Conservation (phyloP, 2,329 filamentous ascomycete species). For the Diaporthe nobilis region DNA sequence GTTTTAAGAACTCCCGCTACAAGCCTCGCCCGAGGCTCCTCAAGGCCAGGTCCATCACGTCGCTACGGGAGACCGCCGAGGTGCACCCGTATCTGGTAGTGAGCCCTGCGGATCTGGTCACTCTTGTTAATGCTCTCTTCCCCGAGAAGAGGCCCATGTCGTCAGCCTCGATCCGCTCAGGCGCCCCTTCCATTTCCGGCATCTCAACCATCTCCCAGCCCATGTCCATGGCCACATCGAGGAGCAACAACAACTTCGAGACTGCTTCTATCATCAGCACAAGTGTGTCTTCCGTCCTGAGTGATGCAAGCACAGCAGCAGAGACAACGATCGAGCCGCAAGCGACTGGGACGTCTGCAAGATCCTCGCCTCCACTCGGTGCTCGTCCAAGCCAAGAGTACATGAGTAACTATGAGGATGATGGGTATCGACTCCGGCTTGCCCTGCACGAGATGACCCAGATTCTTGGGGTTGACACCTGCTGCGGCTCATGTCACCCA, state of each 20-base stretch:
- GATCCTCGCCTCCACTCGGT: slow-evolving; percentile 67
- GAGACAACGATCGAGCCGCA: slow-evolving; percentile 74
- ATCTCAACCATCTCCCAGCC: slow-evolving; percentile 78
- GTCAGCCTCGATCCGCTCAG: slow-evolving; percentile 75
- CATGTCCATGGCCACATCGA: slow-evolving; percentile 72
- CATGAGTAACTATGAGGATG: slow-evolving; percentile 71
- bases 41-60: slow-evolving; percentile 80
- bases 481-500: slow-evolving; percentile 80
- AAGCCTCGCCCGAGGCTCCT: slow-evolving; percentile 71
- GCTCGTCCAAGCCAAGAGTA: slow-evolving; percentile 61
- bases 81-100: slow-evolving; percentile 86
- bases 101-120: slow-evolving; percentile 83
- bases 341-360: slow-evolving; percentile 62
- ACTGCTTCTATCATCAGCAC: slow-evolving; percentile 80
- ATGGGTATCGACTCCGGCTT: slow-evolving; percentile 75
- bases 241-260: slow-evolving; percentile 67
- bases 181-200: slow-evolving; percentile 76
- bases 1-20: slow-evolving; percentile 70
- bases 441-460: slow-evolving; percentile 81
- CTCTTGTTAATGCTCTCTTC: slow-evolving; percentile 86
- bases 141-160: slow-evolving; percentile 79
- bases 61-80: slow-evolving; percentile 81
- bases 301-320: slow-evolving; percentile 76
- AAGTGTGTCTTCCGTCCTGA: slow-evolving; percentile 79
- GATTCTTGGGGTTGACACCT: slow-evolving; percentile 72